Evolutionary conservation across 2,329 filamentous ascomycete genomes (phyloP).

Genomic region (Didymosphaeria variabile): DNA sequence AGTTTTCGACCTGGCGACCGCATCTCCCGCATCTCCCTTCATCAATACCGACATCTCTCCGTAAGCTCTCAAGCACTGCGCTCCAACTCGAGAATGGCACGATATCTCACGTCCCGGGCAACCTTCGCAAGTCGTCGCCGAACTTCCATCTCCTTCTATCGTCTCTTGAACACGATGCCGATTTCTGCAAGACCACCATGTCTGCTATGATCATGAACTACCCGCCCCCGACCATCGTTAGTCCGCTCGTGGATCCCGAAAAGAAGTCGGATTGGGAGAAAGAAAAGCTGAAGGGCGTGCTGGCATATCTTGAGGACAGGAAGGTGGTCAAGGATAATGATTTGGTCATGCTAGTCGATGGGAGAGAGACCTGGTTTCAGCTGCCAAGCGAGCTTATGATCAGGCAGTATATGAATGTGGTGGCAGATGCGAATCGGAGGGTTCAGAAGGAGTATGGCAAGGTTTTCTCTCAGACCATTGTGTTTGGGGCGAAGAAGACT

Average conservation of each 20-base stretch:
- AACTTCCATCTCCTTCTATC: constrained; percentile 66
- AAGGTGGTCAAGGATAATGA: constrained; percentile 65
- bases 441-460: constrained; percentile 61
- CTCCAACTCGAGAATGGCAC: constrained; percentile 46
- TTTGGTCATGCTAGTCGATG: constrained; percentile 70
- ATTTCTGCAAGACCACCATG: constrained; percentile 66
- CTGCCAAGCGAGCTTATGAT: constrained; percentile 70
- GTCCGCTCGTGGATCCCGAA: constrained; percentile 48
- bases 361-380: constrained; percentile 72
- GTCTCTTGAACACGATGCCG: constrained; percentile 56
- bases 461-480: constrained; percentile 60
- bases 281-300: constrained; percentile 56
- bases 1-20: constrained; percentile 39
- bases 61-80: constrained; percentile 44
- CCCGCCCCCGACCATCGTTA: constrained; percentile 65
- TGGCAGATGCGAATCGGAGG: constrained; percentile 62
- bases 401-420: constrained; percentile 66
- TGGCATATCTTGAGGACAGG: constrained; percentile 59
- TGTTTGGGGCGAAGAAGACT: constrained; percentile 65
- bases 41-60: constrained; percentile 36
- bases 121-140: constrained; percentile 44
- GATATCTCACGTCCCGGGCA: constrained; percentile 35
- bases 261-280: constrained; percentile 50
- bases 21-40: constrained; percentile 34
- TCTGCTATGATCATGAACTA: constrained; percentile 68